Conservation (phyloP, 2,329 filamentous ascomycete species). For the Ophiostoma sp. region DNA sequence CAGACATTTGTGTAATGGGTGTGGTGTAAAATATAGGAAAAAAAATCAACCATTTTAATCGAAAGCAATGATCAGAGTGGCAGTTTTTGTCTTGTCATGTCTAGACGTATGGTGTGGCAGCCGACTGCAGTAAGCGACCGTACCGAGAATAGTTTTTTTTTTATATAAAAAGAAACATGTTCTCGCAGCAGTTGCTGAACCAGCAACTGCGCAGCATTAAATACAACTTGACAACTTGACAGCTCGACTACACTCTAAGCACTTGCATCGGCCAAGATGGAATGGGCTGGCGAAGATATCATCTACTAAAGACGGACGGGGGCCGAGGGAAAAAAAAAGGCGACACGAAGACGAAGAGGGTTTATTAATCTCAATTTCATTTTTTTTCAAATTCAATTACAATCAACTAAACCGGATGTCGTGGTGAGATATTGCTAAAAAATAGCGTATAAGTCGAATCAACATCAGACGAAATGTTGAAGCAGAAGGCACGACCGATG, state of each 20-base stretch:
- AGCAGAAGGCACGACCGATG: no score
- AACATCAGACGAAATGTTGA: no score
- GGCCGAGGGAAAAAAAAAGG: neutral
- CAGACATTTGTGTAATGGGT: conserved; percentile 19
- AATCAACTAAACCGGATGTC: neutral
- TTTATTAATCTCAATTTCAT: conserved; percentile 5
- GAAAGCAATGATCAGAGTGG: conserved; percentile 11
- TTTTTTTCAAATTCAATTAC: neutral
- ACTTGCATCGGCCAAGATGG: neutral
- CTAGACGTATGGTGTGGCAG: neutral
- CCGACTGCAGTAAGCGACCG: conserved; percentile 5
- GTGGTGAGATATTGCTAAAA: no score
- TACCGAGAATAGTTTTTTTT: neutral
- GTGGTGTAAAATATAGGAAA: conserved; percentile 22
- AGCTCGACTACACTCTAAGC: neutral
- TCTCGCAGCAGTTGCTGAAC: conserved; percentile 3
- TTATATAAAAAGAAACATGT: neutral
- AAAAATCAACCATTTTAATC: conserved; percentile 18
- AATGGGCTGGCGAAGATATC: neutral
- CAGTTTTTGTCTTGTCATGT: neutral
- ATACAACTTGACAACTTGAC: neutral
- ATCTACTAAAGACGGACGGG: neutral
- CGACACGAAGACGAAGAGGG: neutral
- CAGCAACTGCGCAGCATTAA: neutral
- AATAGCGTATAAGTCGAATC: no score